These are phyloP conservation scores for Lanmaoa pseudosensibilis DNA, from an alignment of 768 basidiomycete genomes.

Conservation along the genomic window DNA sequence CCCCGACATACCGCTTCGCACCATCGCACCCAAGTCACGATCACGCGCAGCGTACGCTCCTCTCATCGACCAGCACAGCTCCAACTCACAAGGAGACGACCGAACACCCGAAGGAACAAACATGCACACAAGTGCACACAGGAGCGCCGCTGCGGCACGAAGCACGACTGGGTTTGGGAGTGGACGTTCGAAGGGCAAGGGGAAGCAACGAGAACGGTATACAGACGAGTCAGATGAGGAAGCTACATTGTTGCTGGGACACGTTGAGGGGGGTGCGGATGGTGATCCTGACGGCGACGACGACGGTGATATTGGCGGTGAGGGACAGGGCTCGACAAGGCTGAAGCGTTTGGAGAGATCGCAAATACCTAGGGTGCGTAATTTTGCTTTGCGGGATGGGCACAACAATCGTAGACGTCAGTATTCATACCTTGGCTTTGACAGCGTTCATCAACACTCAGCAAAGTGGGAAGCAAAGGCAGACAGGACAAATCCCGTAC, in stretches of 20 bases:
- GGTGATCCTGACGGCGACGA: constrained; percentile 40
- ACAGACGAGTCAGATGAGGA: constrained; percentile 66
- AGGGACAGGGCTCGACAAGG: constrained; percentile 29
- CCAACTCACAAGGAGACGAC: constrained; percentile 24
- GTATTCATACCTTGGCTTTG: background rate
- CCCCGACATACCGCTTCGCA: constrained; percentile 71
- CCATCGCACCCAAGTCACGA: constrained; percentile 50
- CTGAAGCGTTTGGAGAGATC: constrained; percentile 29
- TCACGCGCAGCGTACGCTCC: constrained; percentile 48
- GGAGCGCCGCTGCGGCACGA: constrained; percentile 36
- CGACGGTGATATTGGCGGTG: constrained; percentile 37
- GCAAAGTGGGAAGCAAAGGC: constrained; percentile 10
- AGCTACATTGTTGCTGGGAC: constrained; percentile 42
- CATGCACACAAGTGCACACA: constrained; percentile 35
- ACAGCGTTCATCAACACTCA: constrained; percentile 26
- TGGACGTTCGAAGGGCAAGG: constrained; percentile 35
- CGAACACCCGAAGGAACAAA: constrained; percentile 7
- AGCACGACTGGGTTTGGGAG: constrained; percentile 14
- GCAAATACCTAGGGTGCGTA: constrained; percentile 18
- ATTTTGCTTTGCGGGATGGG: background rate
- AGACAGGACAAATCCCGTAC: constrained; percentile 73
- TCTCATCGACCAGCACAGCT: constrained; percentile 34
- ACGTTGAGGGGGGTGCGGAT: constrained; percentile 34
- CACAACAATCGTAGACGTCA: background rate
- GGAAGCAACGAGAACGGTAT: constrained; percentile 54